A percentile compares a stretch with the other conserved stretches of the same genome.
Conservation (phyloP, 495 filamentous ascomycete species). For the Trypethelium eluteriae region DNA sequence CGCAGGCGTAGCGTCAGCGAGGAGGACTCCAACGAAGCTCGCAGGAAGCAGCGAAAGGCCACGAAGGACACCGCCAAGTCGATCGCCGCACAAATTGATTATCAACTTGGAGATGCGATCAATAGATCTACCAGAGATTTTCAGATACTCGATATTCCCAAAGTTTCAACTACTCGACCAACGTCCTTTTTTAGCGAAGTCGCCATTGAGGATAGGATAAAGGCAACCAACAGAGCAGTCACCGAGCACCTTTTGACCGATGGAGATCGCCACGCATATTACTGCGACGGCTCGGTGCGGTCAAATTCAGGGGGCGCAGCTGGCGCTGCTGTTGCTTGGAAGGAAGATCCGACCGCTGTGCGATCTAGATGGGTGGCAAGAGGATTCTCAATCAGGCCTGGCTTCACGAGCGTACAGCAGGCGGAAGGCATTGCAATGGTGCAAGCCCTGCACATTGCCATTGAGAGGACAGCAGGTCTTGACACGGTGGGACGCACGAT, state of each 20-base stretch:
- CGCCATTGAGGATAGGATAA: background rate
- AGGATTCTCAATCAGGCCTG: background rate
- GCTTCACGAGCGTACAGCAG: background rate
- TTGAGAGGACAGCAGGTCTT: background rate
- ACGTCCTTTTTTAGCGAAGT: background rate
- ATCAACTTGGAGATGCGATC: too few species aligned
- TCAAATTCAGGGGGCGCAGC: background rate
- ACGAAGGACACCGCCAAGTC: too few species aligned
- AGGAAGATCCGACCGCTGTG: background rate
- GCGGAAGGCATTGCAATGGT: background rate
- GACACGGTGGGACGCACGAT: background rate
- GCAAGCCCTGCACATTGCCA: background rate
- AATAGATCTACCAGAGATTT: too few species aligned
- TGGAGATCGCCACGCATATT: background rate
- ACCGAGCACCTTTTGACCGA: background rate
- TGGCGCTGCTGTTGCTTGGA: background rate
- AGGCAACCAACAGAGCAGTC: background rate
- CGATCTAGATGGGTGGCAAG: background rate
- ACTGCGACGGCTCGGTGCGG: background rate
- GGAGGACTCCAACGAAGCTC: too few species aligned
- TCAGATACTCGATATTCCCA: too few species aligned
- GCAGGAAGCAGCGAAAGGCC: too few species aligned
- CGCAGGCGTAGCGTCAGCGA: too few species aligned
- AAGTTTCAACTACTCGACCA: background rate
- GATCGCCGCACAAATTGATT: too few species aligned